A percentile compares a stretch with the other conserved stretches of the same genome.
Evolutionary conservation across 345 rosid genomes (phyloP).

Genomic region (Eucalyptus cladocalyx): DNA sequence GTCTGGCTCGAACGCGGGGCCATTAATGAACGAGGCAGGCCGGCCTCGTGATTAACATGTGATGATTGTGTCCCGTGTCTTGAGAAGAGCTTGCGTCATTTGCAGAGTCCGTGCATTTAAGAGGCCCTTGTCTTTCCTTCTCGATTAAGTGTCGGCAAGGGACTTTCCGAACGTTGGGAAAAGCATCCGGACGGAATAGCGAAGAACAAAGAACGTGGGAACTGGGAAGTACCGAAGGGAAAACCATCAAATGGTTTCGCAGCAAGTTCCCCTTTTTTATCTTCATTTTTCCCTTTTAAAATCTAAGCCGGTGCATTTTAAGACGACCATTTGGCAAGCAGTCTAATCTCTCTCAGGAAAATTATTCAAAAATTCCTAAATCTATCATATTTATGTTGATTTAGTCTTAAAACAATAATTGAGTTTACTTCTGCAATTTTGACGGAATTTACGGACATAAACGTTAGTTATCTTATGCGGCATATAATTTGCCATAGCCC

Average conservation of each 20-base stretch:
- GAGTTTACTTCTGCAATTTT: neutral
- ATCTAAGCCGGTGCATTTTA: neutral
- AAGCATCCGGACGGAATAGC: neutral
- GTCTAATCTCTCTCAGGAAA: rapidly evolving
- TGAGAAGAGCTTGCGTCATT: neutral
- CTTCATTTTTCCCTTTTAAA: neutral
- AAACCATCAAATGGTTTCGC: neutral
- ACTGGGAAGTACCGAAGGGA: neutral
- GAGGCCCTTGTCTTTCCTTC: neutral
- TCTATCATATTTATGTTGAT: neutral
- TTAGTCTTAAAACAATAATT: too few relatives aligned
- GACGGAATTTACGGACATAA: rapidly evolving
- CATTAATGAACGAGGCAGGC: neutral
- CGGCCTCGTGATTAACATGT: neutral
- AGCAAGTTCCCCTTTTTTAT: neutral
- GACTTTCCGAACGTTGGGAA: neutral
- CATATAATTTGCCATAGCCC: neutral
- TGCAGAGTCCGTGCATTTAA: neutral
- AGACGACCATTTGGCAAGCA: neutral
- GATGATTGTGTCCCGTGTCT: neutral
- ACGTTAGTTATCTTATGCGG: rapidly evolving
- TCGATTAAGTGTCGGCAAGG: neutral
- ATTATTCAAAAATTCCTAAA: neutral
- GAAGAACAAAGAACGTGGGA: neutral
- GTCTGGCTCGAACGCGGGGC: neutral